Base-by-base conservation (phyloP, 768 basidiomycete species). In the Rhodotorula diobovata region DNA sequence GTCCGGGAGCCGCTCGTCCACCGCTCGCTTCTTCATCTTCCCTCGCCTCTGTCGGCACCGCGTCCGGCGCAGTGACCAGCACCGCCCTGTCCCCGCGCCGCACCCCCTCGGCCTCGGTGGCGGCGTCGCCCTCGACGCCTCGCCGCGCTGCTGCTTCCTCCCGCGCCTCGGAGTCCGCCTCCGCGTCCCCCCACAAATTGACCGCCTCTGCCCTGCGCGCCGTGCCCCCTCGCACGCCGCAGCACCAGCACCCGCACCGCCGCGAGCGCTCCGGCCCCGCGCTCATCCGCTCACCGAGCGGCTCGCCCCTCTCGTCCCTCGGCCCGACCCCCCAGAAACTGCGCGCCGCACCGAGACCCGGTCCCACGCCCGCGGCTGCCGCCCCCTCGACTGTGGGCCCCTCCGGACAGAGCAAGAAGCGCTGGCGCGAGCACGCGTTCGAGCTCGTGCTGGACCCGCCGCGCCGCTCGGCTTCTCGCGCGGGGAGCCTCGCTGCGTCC, bases 301-400 rank as follows among this genome's bases (percentile, higher is more conserved):
- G 70, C 23, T 66, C 63, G 54, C 70, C 70, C 0, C 53, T 71
- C 18, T 54, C 48, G 35, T 48, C 55, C 0, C 53, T 61, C 23
- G 70, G 34, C 10, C 70, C 70, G n/a, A 61, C 64, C 6, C 70
- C 70, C 23, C n/a, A 55, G 20, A 61, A 57, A 37, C 39, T 23
- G 11, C 57, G 43, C 20, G 39, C 18, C 41, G 18, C 50, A 9
- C 46, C 21, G 1, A n/a, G n/a, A n/a, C n/a, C n/a, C n/a, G n/a
- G n/a, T n/a, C n/a, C n/a, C n/a, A n/a, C n/a, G n/a, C n/a, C n/a
- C n/a, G n/a, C n/a, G n/a, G n/a, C n/a, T n/a, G n/a, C n/a, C n/a
- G n/a, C n/a, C n/a, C 28, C 21, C 23, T 1, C 51, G 23, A 41
- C 41, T 2, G 35, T 30, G 63, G 28, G 32, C 32, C 7, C 35